phyloP scores from a whole-genome alignment of 176 grass and related monocot species.

The Pontederia crassipes region DNA sequence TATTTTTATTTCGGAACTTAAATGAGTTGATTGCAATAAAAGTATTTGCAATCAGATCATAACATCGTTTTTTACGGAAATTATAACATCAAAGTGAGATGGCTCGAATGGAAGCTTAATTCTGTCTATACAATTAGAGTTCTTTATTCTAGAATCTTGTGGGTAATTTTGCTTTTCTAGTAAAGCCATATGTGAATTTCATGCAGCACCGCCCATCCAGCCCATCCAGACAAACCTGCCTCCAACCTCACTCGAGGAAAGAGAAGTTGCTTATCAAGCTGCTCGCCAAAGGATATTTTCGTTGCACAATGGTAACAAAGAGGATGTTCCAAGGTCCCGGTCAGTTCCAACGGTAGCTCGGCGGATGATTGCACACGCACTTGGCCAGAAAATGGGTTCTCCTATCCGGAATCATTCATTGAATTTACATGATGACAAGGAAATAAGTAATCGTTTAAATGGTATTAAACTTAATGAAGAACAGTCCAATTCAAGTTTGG shows the following conservation, averaged over 20 bases:
- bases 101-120: no score
- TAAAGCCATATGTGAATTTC: background rate
- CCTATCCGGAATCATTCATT: conserved; percentile 11
- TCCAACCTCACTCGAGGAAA: conserved; percentile 56
- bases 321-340: conserved; percentile 31
- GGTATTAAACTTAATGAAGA: background rate
- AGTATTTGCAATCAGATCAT: no score
- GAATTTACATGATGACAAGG: conserved; percentile 11
- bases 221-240: conserved; percentile 13
- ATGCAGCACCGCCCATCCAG: conserved; percentile 28
- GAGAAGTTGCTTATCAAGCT: conserved; percentile 73
- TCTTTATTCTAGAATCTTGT: no score
- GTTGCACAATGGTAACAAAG: conserved; percentile 19
- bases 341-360: conserved; percentile 60
- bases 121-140: no score
- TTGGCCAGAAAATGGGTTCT: conserved; percentile 53
- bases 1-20: no score
- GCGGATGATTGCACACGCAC: conserved; percentile 91
- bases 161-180: background rate
- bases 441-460: conserved; percentile 18
- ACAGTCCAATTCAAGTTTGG: background rate
- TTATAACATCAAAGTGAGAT: no score
- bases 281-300: conserved; percentile 74
- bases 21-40: no score
- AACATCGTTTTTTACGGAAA: no score